A percentile compares a stretch with the other conserved stretches of the same genome.
phyloP scores from a whole-genome alignment of 257 asterid species.

The Fraxinus quadrangulata region DNA sequence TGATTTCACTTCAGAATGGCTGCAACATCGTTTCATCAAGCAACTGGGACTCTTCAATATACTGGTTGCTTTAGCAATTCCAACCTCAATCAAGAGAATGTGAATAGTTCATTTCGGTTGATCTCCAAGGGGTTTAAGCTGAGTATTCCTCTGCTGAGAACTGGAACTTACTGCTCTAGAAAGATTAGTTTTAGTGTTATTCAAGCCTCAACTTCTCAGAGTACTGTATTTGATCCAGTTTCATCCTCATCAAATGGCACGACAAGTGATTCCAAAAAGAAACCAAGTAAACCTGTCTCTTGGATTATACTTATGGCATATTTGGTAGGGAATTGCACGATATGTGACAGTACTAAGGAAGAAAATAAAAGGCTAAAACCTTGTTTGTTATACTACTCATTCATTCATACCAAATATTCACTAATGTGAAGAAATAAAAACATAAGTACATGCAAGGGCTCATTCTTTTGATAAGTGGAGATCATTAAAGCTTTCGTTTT shows the following conservation, averaged over 20 bases:
- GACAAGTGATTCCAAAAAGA: slow-evolving; percentile 59
- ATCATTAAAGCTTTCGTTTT: neutral
- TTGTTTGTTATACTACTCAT: neutral
- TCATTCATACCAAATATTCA: neutral
- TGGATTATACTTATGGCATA: neutral
- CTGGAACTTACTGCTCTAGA: slow-evolving; percentile 41
- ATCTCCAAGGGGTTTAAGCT: slow-evolving; percentile 12
- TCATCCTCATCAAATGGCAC: slow-evolving; percentile 53
- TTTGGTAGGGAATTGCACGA: neutral
- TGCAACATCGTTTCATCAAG: slow-evolving; percentile 54
- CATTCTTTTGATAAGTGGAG: neutral
- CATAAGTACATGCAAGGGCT: neutral
- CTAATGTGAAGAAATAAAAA: neutral
- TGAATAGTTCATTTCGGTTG: neutral
- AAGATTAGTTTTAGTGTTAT: slow-evolving; percentile 42
- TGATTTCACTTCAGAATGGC: slow-evolving; percentile 63
- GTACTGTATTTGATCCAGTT: slow-evolving; percentile 53
- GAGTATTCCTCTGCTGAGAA: slow-evolving; percentile 39
- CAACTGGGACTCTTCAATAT: slow-evolving; percentile 55
- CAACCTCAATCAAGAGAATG: neutral
- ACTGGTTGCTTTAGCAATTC: slow-evolving; percentile 31
- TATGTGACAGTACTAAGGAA: neutral
- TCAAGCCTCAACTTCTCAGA: slow-evolving; percentile 61
- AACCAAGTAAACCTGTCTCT: slow-evolving; percentile 56
- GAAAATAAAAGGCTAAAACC: neutral